Conservation (phyloP, 768 basidiomycete species). For the Tricholoma sp. region DNA sequence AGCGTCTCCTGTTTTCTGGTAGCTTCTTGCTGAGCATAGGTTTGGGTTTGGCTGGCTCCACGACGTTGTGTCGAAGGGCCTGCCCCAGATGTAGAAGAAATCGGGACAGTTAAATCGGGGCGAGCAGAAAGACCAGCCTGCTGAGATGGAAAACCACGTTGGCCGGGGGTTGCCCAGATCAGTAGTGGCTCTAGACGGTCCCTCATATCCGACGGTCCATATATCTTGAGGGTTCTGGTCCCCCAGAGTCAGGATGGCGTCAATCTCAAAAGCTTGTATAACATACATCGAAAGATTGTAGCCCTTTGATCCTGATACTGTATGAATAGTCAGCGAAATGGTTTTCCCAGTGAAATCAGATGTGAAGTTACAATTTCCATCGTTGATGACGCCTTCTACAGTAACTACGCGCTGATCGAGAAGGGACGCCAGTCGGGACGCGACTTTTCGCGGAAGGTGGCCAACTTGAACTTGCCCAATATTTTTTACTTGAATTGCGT, state of each 20-base stretch:
- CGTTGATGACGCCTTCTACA: slow-evolving; percentile 64
- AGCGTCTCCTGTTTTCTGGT: slow-evolving; percentile 42
- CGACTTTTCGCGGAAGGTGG: slow-evolving; percentile 64
- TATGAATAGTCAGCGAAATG: slow-evolving; percentile 5
- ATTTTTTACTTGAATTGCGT: slow-evolving; percentile 80
- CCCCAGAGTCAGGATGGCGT: not conserved
- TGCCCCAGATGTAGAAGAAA: slow-evolving; percentile 11
- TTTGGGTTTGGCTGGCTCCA: slow-evolving; percentile 21
- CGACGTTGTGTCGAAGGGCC: slow-evolving; percentile 15
- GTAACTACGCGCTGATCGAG: slow-evolving; percentile 60
- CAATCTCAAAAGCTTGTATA: not conserved
- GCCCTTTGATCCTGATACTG: slow-evolving; percentile 35
- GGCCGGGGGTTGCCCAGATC: slow-evolving; percentile 69
- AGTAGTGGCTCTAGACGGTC: slow-evolving; percentile 58
- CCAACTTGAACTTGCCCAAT: slow-evolving; percentile 74
- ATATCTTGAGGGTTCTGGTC: slow-evolving; percentile 63
- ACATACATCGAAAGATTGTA: slow-evolving; percentile 64
- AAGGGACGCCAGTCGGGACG: slow-evolving; percentile 57
- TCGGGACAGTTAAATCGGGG: slow-evolving; percentile 5
- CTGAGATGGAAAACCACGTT: slow-evolving; percentile 46
- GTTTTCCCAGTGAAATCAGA: not conserved
- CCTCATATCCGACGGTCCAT: slow-evolving; percentile 58
- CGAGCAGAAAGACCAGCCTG: slow-evolving; percentile 14
- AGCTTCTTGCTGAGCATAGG: slow-evolving; percentile 37
- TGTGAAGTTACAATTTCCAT: slow-evolving; percentile 58